Base-by-base conservation (phyloP, 257 asterid genomes). In the Solanum chiquidenum region DNA sequence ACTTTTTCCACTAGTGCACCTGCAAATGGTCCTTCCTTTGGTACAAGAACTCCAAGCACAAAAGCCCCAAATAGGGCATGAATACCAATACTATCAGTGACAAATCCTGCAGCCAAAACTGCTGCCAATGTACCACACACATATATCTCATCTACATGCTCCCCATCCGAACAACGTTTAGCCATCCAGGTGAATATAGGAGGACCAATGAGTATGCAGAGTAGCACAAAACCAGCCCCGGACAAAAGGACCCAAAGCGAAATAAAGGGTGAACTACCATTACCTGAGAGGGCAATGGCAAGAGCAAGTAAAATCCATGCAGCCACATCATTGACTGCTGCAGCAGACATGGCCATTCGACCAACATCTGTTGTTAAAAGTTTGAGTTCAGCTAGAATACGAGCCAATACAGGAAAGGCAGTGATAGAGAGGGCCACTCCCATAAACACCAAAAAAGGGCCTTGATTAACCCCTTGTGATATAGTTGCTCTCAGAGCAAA, bases 11-110 rank as follows among this genome's bases (percentile, higher is more conserved):
- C 97, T 0, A 94, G 91, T 23, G 97, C 95, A 0, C 92, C 92
- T 1, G 97, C 91, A 31, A 94, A 91, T 2, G 94, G 92, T 18
- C 97, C 97, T 85, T 94, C 95, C 85, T 94, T 94, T 1, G 97
- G 97, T 73, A 94, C 94, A 60, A 94, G 95, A 88, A 94, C 93
- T 9, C 97, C 97, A 23, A 94, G 18, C 86, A 94, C 95, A 85
- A 94, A 94, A 2, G 95, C 97, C 76, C 97, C 97, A 13, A 94
- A 94, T 37, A 94, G 89, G n/a, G 95, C 97, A 58, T 94, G 97
- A 69, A 94, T 94, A 29, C 97, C 97, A 46, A 93, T 93, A 3
- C 89, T 83, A 88, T 94, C 97, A 7, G 97, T 94, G 33, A 93
- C 93, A 75, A 94, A 92, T 33, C 95, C 93, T 7, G 97, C 97